A percentile compares a stretch with the other conserved stretches of the same genome.
Conservation (phyloP, 225 moss, liverwort and hornwort species). For the Thuidium tamariscinum region DNA sequence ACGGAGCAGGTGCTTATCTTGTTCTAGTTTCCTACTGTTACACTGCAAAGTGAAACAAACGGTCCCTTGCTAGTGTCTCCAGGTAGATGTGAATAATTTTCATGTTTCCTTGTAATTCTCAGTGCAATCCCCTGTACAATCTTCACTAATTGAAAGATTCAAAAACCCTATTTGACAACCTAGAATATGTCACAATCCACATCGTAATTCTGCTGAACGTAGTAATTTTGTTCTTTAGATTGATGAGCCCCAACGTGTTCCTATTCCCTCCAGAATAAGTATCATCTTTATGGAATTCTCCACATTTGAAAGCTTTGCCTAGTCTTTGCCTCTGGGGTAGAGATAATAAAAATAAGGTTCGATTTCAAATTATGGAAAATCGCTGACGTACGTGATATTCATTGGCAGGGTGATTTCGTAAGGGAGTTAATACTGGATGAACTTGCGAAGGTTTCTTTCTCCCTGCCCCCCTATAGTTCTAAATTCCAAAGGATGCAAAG, state of each 20-base stretch:
- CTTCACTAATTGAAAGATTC: background rate
- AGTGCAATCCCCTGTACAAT: background rate
- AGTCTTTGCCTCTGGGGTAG: background rate
- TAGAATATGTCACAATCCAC: background rate
- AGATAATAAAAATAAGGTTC: background rate
- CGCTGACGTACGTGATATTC: background rate
- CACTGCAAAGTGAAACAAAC: background rate
- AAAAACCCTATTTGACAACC: background rate
- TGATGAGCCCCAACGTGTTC: background rate
- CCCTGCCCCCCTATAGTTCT: background rate
- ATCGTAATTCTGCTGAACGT: background rate
- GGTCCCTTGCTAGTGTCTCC: background rate
- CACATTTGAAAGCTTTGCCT: background rate
- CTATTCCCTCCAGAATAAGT: background rate
- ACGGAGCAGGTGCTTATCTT: conserved; percentile 16
- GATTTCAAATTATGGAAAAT: background rate
- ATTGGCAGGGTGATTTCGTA: conserved; percentile 71
- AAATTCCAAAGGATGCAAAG: background rate
- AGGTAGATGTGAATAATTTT: background rate
- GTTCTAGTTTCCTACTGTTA: background rate
- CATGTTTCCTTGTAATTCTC: background rate
- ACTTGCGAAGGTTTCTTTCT: conserved; percentile 62
- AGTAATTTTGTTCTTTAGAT: too few species aligned
- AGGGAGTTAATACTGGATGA: conserved; percentile 79
- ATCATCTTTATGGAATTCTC: background rate